phyloP scores from a whole-genome alignment of 176 grass and related monocot species.

The Aegilops tauschii region DNA sequence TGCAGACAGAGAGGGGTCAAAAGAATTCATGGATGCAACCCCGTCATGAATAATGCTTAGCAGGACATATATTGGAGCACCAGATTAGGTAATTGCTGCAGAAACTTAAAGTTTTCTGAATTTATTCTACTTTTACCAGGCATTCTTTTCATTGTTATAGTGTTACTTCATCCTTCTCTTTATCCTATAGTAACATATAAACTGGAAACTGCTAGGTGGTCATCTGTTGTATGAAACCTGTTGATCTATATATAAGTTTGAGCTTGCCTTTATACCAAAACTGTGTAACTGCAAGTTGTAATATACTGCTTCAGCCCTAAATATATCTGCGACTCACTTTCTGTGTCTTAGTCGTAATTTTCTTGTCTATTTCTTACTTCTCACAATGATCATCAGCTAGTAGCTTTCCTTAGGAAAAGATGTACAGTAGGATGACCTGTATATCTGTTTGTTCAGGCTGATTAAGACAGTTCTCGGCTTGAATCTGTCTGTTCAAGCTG shows the following conservation, averaged over 20 bases:
- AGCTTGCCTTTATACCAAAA: background rate
- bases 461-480: background rate
- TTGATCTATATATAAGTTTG: conserved; percentile 5
- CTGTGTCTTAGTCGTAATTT: background rate
- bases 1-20: conserved; percentile 33
- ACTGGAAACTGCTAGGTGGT: background rate
- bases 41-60: conserved; percentile 46
- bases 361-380: background rate
- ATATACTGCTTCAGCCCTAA: background rate
- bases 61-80: conserved; percentile 10
- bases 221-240: background rate
- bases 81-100: conserved; percentile 45
- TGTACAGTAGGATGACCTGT: background rate
- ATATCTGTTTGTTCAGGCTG: conserved; percentile 1
- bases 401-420: background rate
- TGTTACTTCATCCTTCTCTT: conserved; percentile 2
- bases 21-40: conserved; percentile 31
- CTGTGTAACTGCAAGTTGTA: background rate
- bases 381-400: background rate
- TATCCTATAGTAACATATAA: background rate
- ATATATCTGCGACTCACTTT: background rate
- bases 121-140: background rate
- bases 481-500: background rate
- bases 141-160: background rate
- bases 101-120: background rate